Conservation (phyloP, 2,329 filamentous ascomycete species). For the Mariannaea sp. region DNA sequence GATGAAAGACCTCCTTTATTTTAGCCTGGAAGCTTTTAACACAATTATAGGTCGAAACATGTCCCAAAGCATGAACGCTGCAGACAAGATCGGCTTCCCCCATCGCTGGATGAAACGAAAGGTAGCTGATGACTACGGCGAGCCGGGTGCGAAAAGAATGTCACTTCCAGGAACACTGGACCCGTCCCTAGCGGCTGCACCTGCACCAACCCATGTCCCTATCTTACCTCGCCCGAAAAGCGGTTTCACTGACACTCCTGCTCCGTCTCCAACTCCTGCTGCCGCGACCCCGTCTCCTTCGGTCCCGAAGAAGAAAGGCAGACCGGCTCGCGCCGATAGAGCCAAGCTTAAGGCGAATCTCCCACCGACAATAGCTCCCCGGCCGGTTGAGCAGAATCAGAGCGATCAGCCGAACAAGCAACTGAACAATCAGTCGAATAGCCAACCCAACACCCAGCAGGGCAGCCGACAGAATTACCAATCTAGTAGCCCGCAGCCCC, state of each 20-base stretch:
- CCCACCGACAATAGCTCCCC: constrained; percentile 43
- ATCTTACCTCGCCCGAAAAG: constrained; percentile 36
- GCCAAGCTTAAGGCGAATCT: constrained; percentile 39
- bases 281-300: constrained; percentile 10
- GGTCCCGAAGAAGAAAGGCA: constrained; percentile 49
- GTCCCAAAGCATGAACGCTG: constrained; percentile 51
- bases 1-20: constrained; percentile 5
- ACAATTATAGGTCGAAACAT: constrained; percentile 51
- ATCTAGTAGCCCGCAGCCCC: background rate
- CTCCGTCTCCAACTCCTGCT: constrained; percentile 11
- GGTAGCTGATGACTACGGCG: constrained; percentile 42
- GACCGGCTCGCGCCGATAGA: constrained; percentile 52
- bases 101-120: constrained; percentile 43
- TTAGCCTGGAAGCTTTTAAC: background rate
- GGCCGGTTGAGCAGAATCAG: constrained; percentile 25
- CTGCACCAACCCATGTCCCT: constrained; percentile 14
- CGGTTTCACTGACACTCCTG: constrained; percentile 9
- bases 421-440: background rate
- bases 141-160: constrained; percentile 42
- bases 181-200: background rate
- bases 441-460: background rate
- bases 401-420: background rate
- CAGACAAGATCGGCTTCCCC: constrained; percentile 45
- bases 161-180: constrained; percentile 23
- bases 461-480: background rate